Conservation (phyloP, 345 rosid species). For the Tarenaya hassleriana region DNA sequence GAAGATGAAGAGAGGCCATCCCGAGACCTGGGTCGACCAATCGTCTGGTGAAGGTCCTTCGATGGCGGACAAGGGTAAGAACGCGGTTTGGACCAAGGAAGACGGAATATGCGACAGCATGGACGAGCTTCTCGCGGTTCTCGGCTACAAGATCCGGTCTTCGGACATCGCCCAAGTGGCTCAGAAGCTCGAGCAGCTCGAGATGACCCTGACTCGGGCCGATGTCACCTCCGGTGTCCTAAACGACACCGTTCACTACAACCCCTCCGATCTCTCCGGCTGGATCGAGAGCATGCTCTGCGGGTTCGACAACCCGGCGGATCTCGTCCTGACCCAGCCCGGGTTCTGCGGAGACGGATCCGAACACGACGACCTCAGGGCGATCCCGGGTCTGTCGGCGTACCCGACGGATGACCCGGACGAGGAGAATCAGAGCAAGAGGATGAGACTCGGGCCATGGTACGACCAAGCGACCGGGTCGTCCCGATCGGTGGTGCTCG, state of each 20-base stretch:
- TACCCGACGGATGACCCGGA: conserved; percentile 27
- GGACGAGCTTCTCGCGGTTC: conserved; percentile 78
- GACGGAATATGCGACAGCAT: conserved; percentile 50
- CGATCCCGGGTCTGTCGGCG: conserved; percentile 66
- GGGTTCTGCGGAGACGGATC: conserved; percentile 38
- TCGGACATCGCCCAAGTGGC: conserved; percentile 92
- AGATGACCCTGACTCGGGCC: conserved; percentile 66
- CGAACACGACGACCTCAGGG: conserved; percentile 64
- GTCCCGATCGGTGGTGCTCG: conserved; percentile 55
- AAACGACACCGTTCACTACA: conserved; percentile 66
- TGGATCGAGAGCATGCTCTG: conserved; percentile 75
- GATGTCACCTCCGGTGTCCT: conserved; percentile 54
- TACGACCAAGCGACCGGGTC: conserved; percentile 12
- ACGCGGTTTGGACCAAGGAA: conserved; percentile 39
- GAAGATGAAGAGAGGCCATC: conserved; percentile 58
- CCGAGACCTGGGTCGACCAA: conserved; percentile 31
- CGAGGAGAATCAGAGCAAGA: conserved; percentile 29
- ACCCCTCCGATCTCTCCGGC: conserved; percentile 68
- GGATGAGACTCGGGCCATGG: conserved; percentile 34
- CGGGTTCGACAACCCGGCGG: conserved; percentile 47
- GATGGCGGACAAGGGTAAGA: conserved; percentile 36
- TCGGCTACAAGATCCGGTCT: conserved; percentile 76
- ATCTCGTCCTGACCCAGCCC: conserved; percentile 23
- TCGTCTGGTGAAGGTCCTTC: conserved; percentile 27
- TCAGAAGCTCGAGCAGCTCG: conserved; percentile 79